Conservation (phyloP, 176 grass and related monocot genomes). For the Triticum urartu region DNA sequence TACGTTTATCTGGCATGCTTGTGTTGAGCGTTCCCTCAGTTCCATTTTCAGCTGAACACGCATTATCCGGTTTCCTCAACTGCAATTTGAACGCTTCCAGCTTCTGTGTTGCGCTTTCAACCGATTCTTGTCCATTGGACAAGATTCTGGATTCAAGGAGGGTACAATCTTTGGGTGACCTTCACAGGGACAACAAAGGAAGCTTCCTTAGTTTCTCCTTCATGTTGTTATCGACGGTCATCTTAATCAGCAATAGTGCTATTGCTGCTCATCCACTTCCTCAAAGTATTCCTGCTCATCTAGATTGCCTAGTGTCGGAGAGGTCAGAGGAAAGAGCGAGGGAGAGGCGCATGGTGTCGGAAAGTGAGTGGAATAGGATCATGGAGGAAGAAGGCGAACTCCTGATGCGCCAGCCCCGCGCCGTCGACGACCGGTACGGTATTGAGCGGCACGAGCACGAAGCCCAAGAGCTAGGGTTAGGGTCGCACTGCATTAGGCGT, state of each 20-base stretch:
- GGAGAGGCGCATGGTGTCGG: no score
- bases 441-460: no score
- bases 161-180: constrained; percentile 21
- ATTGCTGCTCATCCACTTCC: no score
- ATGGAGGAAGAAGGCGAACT: no score
- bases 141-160: constrained; percentile 19
- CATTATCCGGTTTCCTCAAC: constrained; percentile 25
- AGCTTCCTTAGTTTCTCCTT: constrained; percentile 72
- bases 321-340: no score
- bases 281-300: no score
- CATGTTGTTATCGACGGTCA: constrained; percentile 35
- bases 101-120: constrained; percentile 37
- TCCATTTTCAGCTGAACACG: not conserved
- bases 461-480: no score
- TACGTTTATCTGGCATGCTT: constrained; percentile 23
- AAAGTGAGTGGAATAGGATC: no score
- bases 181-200: constrained; percentile 28
- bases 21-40: constrained; percentile 9
- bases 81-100: constrained; percentile 53
- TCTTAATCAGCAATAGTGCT: constrained; percentile 49
- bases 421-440: no score
- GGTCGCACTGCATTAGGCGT: no score
- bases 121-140: constrained; percentile 34
- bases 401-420: no score
- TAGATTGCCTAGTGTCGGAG: no score